Evolutionary conservation across 257 asterid species (phyloP), one percentile per base, ranked within the genome.

Genomic region (Linderniella brevidens): DNA sequence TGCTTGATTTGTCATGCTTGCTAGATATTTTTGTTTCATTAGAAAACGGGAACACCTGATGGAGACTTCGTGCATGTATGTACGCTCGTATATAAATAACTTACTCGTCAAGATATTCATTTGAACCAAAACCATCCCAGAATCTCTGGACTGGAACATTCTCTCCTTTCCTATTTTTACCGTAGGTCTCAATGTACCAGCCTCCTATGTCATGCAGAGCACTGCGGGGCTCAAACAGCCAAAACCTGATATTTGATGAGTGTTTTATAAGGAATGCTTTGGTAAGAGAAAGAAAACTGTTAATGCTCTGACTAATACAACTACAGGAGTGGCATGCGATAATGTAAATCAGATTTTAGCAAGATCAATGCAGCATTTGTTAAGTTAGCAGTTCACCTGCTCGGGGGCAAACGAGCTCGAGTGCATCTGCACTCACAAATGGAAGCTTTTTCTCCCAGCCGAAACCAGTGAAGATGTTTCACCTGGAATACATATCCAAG

Each of bases 201-300:
- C 97, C 97, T 63, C 97, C 95, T 57, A 70, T 64, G 46, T 88
- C 93, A 68, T 88, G 97, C 92, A 71, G 67, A 19, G 80, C 73
- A 68, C 92, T 74, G 55, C 97, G 93, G 66, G 97, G 97, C 72
- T 88, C 95, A 68, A 88, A 88, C 53, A 84, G 68, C 97, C 97
- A 88, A 76, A 66, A 84, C 64, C 95, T 88, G 77, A 25, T 6
- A 6, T 25, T 25, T 25, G 32, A 25, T 6, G 32, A 6, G 32
- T 25, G 6, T 2, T 25, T 25, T 25, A 2, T 25, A 25, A 25
- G 32, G 32, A 25, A 25, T 25, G 32, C 32, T 25, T 25, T 25
- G 32, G 32, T 25, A 25, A 25, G 32, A 25, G 32, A 2, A n/a
- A 6, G 32, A 25, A 25, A 25, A 25, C 6, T 25, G 32, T 25